Evolutionary conservation across 306 rosid species (phyloP).

Genomic region (Ormosia emarginata): DNA sequence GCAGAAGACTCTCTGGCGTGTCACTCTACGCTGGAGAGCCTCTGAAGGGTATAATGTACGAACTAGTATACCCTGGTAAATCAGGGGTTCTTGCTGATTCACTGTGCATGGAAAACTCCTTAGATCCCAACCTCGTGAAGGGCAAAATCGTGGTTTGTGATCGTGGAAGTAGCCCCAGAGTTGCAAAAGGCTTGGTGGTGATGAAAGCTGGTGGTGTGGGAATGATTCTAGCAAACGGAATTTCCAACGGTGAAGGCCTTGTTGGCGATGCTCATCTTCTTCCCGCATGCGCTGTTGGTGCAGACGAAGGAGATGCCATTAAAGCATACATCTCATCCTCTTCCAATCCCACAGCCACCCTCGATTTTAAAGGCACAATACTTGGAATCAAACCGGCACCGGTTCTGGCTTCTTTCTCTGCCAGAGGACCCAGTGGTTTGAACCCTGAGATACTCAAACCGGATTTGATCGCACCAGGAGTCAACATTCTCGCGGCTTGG

Average conservation of each 20-base stretch:
- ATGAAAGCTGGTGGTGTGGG: constrained; percentile 86
- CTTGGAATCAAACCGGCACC: constrained; percentile 92
- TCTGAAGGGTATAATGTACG: constrained; percentile 57
- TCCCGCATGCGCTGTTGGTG: constrained; percentile 77
- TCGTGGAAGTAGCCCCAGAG: constrained; percentile 76
- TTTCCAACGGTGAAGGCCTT: constrained; percentile 77
- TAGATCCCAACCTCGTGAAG: constrained; percentile 56
- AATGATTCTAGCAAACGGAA: constrained; percentile 79
- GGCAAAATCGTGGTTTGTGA: constrained; percentile 86
- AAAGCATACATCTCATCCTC: constrained; percentile 59
- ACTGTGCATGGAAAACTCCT: constrained; percentile 78
- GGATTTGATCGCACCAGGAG: constrained; percentile 85
- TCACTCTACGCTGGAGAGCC: constrained; percentile 72
- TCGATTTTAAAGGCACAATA: constrained; percentile 74
- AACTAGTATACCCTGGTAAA: constrained; percentile 76
- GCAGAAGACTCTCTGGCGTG: constrained; percentile 57
- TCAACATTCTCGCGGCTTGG: constrained; percentile 86
- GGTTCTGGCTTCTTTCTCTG: constrained; percentile 77
- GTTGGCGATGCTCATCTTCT: constrained; percentile 85
- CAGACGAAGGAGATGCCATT: constrained; percentile 60
- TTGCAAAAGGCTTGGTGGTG: constrained; percentile 82
- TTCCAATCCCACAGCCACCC: constrained; percentile 53
- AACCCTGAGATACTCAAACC: constrained; percentile 84
- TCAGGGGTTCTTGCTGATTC: constrained; percentile 62
- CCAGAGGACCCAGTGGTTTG: constrained; percentile 69